These are phyloP conservation scores for Sporothrix schenckii DNA, from an alignment of 2,329 filamentous ascomycete species.

Conservation along the genomic window DNA sequence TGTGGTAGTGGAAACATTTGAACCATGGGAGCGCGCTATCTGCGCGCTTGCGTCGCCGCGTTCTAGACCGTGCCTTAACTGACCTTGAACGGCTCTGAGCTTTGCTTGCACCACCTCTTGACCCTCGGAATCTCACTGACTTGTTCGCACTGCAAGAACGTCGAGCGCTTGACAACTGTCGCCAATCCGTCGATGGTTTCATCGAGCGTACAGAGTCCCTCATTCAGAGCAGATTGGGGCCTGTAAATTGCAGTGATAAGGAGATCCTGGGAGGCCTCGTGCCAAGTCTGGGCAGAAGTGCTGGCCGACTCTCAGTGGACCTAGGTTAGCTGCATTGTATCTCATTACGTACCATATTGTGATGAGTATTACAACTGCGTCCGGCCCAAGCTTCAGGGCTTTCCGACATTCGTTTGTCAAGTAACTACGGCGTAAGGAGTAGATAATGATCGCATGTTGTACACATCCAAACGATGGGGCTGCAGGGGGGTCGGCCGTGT, in stretches of 20 bases:
- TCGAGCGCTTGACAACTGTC: background rate
- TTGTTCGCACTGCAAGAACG: background rate
- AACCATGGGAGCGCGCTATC: too few relatives aligned
- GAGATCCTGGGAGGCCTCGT: slow-evolving; percentile 31
- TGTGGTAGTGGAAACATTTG: too few relatives aligned
- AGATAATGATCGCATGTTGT: background rate
- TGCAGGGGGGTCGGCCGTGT: background rate
- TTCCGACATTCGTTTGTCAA: background rate
- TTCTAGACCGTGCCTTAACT: background rate
- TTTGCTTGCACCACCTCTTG: background rate
- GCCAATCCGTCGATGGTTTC: background rate
- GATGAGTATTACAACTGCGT: background rate
- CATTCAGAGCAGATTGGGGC: background rate
- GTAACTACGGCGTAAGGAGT: background rate
- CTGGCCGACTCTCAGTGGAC: slow-evolving; percentile 26
- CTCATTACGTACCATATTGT: slow-evolving; percentile 27
- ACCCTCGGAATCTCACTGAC: background rate
- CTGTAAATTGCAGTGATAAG: slow-evolving; percentile 15
- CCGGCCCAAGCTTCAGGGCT: background rate
- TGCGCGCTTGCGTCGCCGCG: background rate
- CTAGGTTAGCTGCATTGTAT: slow-evolving; percentile 25
- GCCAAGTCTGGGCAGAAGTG: slow-evolving; percentile 28
- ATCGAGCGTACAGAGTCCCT: background rate
- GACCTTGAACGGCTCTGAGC: background rate
- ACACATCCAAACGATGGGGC: slow-evolving; percentile 1